Evolutionary conservation across 805 yeast species (phyloP).

Genomic region (Wilhelminamyces savonicus): DNA sequence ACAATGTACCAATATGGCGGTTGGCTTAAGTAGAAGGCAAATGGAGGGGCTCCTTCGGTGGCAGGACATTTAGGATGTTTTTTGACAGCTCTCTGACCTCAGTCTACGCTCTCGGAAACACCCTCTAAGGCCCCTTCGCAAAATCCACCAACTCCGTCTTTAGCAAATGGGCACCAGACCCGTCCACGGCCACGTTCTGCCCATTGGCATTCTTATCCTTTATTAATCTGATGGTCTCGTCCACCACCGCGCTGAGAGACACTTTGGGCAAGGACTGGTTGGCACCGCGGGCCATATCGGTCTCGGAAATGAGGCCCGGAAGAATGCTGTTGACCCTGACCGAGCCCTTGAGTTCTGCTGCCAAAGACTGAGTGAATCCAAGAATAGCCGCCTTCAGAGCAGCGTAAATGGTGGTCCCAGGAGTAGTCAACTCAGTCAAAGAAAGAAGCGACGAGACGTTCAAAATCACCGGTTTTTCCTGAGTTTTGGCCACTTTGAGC

Average conservation of each 20-base stretch:
- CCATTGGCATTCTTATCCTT: slow-evolving; percentile 23
- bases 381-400: slow-evolving; percentile 68
- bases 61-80: too few species aligned
- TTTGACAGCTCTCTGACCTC: too few species aligned
- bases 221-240: slow-evolving; percentile 15
- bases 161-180: slow-evolving; percentile 3
- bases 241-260: slow-evolving; percentile 23
- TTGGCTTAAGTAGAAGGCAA: too few species aligned
- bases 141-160: too few species aligned
- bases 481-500: slow-evolving; percentile 26
- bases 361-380: slow-evolving; percentile 54
- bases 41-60: too few species aligned
- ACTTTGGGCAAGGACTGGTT: too few species aligned
- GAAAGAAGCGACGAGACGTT: slow-evolving; percentile 67
- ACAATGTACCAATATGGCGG: too few species aligned
- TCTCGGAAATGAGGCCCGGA: slow-evolving; percentile 63
- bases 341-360: slow-evolving; percentile 50
- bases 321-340: slow-evolving; percentile 60
- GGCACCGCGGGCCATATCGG: slow-evolving; percentile 53
- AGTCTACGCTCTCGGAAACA: too few species aligned
- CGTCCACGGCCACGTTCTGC: slow-evolving; percentile 17
- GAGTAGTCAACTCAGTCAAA: slow-evolving; percentile 20
- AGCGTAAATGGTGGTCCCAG: slow-evolving; percentile 62
- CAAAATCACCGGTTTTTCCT: slow-evolving; percentile 33
- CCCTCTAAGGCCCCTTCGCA: too few species aligned